Base-by-base conservation (phyloP, 305 asterid species). In the Solanum hybrid region DNA sequence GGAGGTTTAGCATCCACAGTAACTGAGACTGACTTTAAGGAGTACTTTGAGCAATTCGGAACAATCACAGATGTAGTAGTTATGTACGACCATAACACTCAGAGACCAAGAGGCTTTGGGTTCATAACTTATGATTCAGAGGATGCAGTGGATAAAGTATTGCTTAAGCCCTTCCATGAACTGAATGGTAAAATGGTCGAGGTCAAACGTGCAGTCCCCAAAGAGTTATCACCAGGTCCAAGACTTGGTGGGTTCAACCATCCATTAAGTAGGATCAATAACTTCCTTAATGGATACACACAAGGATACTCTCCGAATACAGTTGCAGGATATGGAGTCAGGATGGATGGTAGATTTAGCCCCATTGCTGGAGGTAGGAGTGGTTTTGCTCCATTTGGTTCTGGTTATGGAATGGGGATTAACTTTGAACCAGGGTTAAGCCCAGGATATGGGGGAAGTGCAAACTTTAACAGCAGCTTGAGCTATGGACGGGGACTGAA, bases 181-280 rank as follows among this genome's bases (percentile, higher is more conserved):
- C 89, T 91, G 83, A 91, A 89, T 91, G 92, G 92, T 76, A 91
- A 91, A 91, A 89, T 91, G 92, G 92, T 91, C 13, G 92, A 91
- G 91, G 92, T 91, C 86, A 91, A 91, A 74, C 89, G 89, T 61
- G 95, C 95, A 64, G 95, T 93, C 76, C 95, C 95, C 73, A 93
- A 92, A 87, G 95, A 93, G 90, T 88, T 92, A 90, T 93, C 95
- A 13, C 93, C 94, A 24, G 92, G 92, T 89, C 93, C 93, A 29
- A 89, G 93, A 12, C 85, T 75, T 67, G 92, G 92, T 90, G 93
- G 92, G 75, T 91, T 91, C 86, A 89, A 67, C 86, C 92, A 91
- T 92, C 93, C 93, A 74, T 78, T 92, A 77, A 91, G 86, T 77
- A 90, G 95, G 89, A 90, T 90, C 89, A 91, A 91, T 90, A 93